Conservation (phyloP, 331 rosid genomes). For the Telfairia occidentalis region DNA sequence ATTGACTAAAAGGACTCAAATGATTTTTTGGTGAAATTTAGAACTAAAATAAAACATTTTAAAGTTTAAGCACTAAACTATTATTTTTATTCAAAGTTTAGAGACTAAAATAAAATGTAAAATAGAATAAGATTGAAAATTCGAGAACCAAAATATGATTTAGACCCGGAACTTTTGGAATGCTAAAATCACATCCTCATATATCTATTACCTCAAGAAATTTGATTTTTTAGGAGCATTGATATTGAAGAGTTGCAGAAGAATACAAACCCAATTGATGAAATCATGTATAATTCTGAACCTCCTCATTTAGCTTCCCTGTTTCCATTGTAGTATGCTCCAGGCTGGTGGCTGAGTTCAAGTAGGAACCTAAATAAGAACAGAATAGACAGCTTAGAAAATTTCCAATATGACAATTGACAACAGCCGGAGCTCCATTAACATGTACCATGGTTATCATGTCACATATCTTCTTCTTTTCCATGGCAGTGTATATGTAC, state of each 20-base stretch:
- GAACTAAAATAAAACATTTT: neutral
- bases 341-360: neutral
- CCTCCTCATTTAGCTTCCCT: neutral
- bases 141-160: neutral
- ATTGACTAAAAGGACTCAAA: neutral
- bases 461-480: constrained; percentile 8
- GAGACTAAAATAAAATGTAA: neutral
- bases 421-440: neutral
- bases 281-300: neutral
- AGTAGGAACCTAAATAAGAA: neutral
- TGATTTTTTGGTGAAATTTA: neutral
- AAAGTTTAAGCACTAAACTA: neutral
- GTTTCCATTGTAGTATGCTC: neutral
- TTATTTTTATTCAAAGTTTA: no score
- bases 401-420: neutral
- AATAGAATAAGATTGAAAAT: neutral
- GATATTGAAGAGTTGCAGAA: neutral
- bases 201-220: neutral
- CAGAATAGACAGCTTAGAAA: neutral
- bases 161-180: neutral
- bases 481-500: constrained; percentile 1
- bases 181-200: neutral
- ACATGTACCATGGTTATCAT: neutral
- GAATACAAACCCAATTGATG: neutral
- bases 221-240: neutral